Percentiles rank a stretch among this genome's conserved stretches.
phyloP scores from a whole-genome alignment of 1,284 basidiomycete species.

The Sporisorium reilianum region DNA sequence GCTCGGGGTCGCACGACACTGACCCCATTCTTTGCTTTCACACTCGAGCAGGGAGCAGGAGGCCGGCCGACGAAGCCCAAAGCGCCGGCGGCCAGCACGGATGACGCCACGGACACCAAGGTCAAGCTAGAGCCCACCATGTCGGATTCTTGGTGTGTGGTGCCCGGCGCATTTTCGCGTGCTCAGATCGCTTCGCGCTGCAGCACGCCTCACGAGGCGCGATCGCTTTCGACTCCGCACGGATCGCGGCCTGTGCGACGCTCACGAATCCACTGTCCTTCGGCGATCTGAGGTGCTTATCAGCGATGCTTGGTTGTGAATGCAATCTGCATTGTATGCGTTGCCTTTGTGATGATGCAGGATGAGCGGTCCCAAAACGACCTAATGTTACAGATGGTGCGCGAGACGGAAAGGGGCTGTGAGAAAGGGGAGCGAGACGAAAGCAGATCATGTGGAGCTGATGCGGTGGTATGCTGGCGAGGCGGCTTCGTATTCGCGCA shows the following conservation, averaged over 20 bases:
- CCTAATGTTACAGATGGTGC: conserved; percentile 38
- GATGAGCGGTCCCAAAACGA: not conserved
- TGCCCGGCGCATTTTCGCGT: not conserved
- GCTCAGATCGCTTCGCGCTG: conserved; percentile 13
- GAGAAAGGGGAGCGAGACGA: not conserved
- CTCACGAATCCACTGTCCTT: conserved; percentile 28
- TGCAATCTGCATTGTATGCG: not conserved
- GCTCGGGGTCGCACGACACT: not conserved
- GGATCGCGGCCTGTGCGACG: not conserved
- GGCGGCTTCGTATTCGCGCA: conserved; percentile 79
- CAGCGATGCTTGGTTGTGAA: not conserved
- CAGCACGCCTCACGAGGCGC: conserved; percentile 11
- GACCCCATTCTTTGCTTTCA: not conserved
- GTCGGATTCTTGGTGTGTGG: conserved; percentile 3
- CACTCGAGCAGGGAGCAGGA: not conserved
- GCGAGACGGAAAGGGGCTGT: not conserved
- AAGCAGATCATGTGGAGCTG: conserved; percentile 37
- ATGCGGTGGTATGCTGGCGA: conserved; percentile 81
- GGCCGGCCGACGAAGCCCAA: not conserved
- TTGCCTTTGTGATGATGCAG: not conserved
- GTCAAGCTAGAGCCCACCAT: not conserved
- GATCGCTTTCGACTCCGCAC: not conserved
- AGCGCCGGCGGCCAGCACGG: not conserved
- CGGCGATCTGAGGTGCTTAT: not conserved
- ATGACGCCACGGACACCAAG: not conserved